Base-by-base conservation (phyloP, 805 yeast genomes). In the Diddensiella santjacobensis region DNA sequence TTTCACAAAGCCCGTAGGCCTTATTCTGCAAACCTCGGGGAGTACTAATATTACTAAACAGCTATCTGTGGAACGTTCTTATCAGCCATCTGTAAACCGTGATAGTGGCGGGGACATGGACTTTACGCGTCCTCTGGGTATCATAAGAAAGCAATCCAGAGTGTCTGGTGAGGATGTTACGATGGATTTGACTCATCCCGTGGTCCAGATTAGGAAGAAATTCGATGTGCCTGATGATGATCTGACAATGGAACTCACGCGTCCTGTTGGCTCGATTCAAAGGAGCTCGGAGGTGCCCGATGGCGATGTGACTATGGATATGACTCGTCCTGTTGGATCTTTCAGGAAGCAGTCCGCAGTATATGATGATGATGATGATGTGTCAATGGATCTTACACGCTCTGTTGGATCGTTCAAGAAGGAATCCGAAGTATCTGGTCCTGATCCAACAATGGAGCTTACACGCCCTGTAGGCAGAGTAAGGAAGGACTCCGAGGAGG, bases 211-310 rank as follows among this genome's bases (percentile, higher is more conserved):
- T 3, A 3, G 13, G 24, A 30, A 11, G 11, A 20, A 19, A 3
- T n/a, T n/a, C n/a, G n/a, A n/a, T n/a, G n/a, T n/a, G n/a, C n/a
- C n/a, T n/a, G 47, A 44, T 13, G 42, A 44, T 18, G 51, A 52
- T 31, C 33, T 8, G 22, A 39, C 47, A 6, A 55, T 53, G 57
- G 57, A 55, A 10, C 24, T 53, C 37, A 53, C 58, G 23, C 26
- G 23, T n/a, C 38, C 47, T 11, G 11, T 51, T 6, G 47, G 47
- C 17, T 19, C 20, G 22, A 20, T 47, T 8, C 35, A 37, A 11
- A 22, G 36, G 22, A 38, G 40, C 26, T n/a, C n/a, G n/a, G 22
- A 37, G 31, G 51, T 47, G n/a, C 56, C 49, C 23, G 47, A 54
- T 39, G 49, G 42, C 26, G 47, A 48, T 10, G n/a, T n/a, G n/a